Evolutionary conservation across 305 asterid genomes (phyloP).

Genomic region (Fraxinus angustifolia): DNA sequence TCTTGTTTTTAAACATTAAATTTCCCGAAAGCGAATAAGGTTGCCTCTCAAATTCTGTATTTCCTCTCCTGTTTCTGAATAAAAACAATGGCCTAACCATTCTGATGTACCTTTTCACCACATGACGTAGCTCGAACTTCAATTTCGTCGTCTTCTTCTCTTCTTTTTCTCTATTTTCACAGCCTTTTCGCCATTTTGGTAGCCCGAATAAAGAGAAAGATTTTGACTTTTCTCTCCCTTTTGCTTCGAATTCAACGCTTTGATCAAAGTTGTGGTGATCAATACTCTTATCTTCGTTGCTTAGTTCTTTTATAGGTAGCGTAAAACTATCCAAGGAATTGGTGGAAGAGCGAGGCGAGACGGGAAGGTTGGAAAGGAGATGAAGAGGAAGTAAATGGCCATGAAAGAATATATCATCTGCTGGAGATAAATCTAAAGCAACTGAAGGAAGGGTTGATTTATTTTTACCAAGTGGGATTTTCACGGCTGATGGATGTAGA

Average conservation of each 20-base stretch:
- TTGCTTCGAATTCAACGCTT: not conserved
- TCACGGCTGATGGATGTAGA: constrained; percentile 39
- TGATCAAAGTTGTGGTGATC: constrained; percentile 7
- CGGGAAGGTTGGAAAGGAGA: constrained; percentile 61
- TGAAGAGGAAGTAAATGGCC: constrained; percentile 94
- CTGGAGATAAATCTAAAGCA: constrained; percentile 76
- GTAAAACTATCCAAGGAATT: constrained; percentile 66
- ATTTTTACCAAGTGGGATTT: constrained; percentile 6
- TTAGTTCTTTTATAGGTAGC: constrained; percentile 46
- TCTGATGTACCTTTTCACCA: constrained; percentile 55
- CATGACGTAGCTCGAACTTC: constrained; percentile 41
- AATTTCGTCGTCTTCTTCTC: constrained; percentile 38
- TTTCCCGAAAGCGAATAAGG: constrained; percentile 63
- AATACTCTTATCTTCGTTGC: constrained; percentile 1
- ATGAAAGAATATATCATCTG: constrained; percentile 85
- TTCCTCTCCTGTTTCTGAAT: constrained; percentile 28
- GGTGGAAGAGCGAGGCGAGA: constrained; percentile 73
- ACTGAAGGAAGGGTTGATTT: constrained; percentile 27
- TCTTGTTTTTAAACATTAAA: constrained; percentile 41
- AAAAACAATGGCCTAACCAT: constrained; percentile 61
- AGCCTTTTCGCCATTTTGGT: constrained; percentile 32
- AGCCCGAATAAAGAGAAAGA: constrained; percentile 58
- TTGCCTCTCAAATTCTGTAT: constrained; percentile 15
- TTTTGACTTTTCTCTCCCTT: constrained; percentile 43
- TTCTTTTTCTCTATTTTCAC: constrained; percentile 24